Evolutionary conservation across 148 eudicot genomes (phyloP).

Genomic region (Camellia japonica): DNA sequence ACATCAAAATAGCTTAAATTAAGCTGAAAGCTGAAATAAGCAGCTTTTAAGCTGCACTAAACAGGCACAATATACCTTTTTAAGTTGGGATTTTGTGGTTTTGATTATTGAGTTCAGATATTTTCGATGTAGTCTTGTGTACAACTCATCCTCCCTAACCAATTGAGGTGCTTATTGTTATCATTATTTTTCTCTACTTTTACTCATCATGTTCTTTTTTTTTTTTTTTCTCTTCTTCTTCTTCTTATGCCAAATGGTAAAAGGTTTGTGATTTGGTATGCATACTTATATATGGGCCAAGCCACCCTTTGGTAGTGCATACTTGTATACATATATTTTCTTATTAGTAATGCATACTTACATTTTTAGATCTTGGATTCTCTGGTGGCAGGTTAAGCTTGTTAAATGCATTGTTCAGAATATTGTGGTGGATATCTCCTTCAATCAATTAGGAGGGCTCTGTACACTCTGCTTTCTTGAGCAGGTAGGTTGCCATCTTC

Average conservation of each 20-base stretch:
- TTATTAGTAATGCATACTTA: background rate
- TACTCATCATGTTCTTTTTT: background rate
- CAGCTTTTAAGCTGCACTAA: too few relatives aligned
- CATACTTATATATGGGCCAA: background rate
- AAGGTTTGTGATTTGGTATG: background rate
- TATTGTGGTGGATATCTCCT: constrained; percentile 93
- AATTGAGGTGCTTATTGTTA: background rate
- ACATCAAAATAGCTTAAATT: too few relatives aligned
- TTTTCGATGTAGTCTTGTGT: background rate
- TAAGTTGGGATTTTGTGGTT: too few relatives aligned
- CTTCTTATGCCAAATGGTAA: background rate
- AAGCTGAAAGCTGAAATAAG: too few relatives aligned
- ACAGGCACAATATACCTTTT: too few relatives aligned
- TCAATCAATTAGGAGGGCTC: constrained; percentile 91
- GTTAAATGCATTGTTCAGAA: constrained; percentile 93
- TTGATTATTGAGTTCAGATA: background rate
- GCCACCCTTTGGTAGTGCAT: too few relatives aligned
- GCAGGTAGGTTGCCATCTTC: constrained; percentile 49
- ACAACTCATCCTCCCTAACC: background rate
- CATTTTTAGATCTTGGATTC: constrained; percentile 11
- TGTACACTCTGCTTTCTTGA: constrained; percentile 93
- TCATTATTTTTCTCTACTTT: background rate
- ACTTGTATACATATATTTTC: too few relatives aligned
- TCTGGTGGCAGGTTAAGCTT: constrained; percentile 83
- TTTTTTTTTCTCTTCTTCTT: background rate